Conservation (phyloP, 768 basidiomycete species). For the Boletus vermiculosoides region DNA sequence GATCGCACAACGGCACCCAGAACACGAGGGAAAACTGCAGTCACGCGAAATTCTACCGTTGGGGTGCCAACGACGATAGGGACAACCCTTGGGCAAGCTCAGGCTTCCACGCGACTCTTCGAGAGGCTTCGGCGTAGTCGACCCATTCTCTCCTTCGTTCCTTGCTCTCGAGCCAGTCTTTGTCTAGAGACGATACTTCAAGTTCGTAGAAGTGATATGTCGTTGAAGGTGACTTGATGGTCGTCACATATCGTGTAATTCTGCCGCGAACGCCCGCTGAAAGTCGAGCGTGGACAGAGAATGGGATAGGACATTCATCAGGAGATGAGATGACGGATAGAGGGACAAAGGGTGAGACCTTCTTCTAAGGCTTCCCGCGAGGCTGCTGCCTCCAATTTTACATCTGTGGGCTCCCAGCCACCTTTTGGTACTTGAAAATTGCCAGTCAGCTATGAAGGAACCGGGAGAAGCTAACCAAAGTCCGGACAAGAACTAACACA, state of each 20-base stretch:
- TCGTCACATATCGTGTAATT: constrained; percentile 82
- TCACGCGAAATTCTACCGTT: constrained; percentile 38
- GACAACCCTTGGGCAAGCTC: constrained; percentile 77
- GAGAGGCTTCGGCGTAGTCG: constrained; percentile 77
- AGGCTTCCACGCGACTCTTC: constrained; percentile 78
- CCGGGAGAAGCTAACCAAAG: background rate
- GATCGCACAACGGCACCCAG: constrained; percentile 12
- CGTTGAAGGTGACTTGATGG: constrained; percentile 72
- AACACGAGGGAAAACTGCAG: constrained; percentile 4
- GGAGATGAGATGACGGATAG: constrained; percentile 69
- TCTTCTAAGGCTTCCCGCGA: constrained; percentile 92
- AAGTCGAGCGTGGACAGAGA: constrained; percentile 31
- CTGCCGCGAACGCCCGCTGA: constrained; percentile 85
- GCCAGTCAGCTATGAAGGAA: constrained; percentile 5
- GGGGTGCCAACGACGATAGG: constrained; percentile 66
- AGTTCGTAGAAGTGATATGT: constrained; percentile 92
- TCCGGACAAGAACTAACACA: background rate
- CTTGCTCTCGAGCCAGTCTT: constrained; percentile 76
- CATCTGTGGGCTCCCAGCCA: constrained; percentile 85
- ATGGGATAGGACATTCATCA: constrained; percentile 54
- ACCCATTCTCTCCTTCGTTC: constrained; percentile 88
- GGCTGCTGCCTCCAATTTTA: constrained; percentile 80
- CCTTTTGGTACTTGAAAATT: constrained; percentile 77
- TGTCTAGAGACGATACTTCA: constrained; percentile 73
- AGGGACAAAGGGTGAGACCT: constrained; percentile 88